These are phyloP conservation scores for Grosmannia clavigera DNA, from an alignment of 2,329 filamentous ascomycete species.

Conservation along the genomic window DNA sequence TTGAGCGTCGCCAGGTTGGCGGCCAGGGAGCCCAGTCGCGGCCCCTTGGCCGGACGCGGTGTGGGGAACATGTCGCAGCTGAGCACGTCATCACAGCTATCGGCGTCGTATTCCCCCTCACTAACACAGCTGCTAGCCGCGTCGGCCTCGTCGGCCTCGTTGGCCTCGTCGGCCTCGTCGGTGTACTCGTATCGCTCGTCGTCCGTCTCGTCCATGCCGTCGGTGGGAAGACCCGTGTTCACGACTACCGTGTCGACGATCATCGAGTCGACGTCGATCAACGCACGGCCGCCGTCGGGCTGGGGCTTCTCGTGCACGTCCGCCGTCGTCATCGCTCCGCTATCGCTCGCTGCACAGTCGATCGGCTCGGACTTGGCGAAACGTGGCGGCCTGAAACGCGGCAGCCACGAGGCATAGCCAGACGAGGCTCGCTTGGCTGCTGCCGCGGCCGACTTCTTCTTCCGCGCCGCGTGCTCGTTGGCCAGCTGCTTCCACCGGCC, in stretches of 20 bases:
- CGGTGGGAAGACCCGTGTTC: background rate
- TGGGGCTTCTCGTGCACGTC: background rate
- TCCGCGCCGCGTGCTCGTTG: background rate
- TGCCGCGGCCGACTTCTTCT: background rate
- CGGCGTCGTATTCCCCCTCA: background rate
- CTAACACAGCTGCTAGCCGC: background rate
- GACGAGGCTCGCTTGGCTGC: background rate
- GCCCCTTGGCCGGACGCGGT: background rate
- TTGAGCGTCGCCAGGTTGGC: background rate
- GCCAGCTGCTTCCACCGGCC: conserved; percentile 2
- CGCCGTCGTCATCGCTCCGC: background rate
- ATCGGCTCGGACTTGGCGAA: background rate
- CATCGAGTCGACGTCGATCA: background rate
- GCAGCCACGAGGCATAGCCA: background rate
- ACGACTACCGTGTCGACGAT: background rate
- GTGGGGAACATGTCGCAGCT: background rate
- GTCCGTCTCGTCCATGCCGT: background rate
- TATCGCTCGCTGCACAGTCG: background rate
- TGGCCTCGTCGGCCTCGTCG: background rate
- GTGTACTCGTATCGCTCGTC: background rate
- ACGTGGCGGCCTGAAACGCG: background rate
- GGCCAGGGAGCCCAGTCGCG: background rate
- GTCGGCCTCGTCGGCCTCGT: background rate
- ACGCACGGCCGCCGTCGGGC: background rate
- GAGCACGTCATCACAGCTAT: background rate